phyloP scores from a whole-genome alignment of 106 monocot genomes.

The Apostasia ramifera region DNA sequence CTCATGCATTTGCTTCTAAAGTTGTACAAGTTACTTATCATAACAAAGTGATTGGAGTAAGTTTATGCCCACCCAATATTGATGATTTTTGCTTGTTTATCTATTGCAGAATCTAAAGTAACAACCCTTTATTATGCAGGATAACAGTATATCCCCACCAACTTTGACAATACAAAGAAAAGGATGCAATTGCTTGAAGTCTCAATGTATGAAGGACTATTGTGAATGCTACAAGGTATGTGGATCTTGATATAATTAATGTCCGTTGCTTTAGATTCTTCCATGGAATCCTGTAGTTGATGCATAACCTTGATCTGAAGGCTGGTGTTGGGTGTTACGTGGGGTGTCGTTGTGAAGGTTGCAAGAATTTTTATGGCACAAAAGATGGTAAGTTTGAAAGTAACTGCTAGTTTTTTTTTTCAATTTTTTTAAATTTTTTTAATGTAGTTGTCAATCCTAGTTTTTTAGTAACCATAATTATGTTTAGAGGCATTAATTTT shows the following conservation, averaged over 20 bases:
- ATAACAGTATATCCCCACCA: slow-evolving; percentile 20
- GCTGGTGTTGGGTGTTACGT: slow-evolving; percentile 46
- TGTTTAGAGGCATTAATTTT: too few species aligned
- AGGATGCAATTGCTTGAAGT: slow-evolving; percentile 58
- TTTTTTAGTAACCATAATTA: too few species aligned
- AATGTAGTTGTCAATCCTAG: too few species aligned
- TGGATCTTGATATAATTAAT: not conserved
- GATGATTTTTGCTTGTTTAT: not conserved
- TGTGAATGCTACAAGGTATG: slow-evolving; percentile 47
- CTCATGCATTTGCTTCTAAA: slow-evolving; percentile 60
- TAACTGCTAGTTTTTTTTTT: too few species aligned
- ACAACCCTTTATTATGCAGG: slow-evolving; percentile 15
- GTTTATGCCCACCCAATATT: not conserved
- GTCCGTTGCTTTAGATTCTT: not conserved
- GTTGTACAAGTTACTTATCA: slow-evolving; percentile 25
- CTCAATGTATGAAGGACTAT: slow-evolving; percentile 35
- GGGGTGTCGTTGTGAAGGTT: slow-evolving; percentile 51
- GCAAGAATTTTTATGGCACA: slow-evolving; percentile 41
- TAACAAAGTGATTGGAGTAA: slow-evolving; percentile 22
- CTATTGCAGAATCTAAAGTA: not conserved
- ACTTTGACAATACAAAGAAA: slow-evolving; percentile 37
- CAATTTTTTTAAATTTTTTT: too few species aligned
- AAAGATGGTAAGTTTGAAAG: slow-evolving; percentile 26
- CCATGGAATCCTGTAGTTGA: not conserved
- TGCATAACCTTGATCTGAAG: slow-evolving; percentile 3